Conservation (phyloP, 1,284 basidiomycete genomes). For the Tylopilus orsonianus region DNA sequence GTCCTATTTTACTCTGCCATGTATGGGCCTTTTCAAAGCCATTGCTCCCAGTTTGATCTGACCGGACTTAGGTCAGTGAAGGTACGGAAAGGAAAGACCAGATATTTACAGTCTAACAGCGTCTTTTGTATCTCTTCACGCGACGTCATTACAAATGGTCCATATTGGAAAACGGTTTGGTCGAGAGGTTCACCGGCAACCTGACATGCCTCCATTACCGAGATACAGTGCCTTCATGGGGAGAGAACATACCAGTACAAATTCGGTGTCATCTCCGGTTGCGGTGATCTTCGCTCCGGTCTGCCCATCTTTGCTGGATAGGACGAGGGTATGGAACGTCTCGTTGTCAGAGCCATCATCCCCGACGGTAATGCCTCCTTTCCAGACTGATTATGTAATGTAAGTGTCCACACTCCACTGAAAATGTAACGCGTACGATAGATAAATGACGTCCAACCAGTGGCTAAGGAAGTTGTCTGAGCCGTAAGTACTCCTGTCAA, state of each 20-base stretch:
- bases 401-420: conserved; percentile 10
- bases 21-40: conserved; percentile 90
- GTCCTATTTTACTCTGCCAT: conserved; percentile 85
- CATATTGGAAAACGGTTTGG: conserved; percentile 86
- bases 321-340: conserved; percentile 75
- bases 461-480: conserved; percentile 43
- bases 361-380: conserved; percentile 64
- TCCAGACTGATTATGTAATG: conserved; percentile 50
- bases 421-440: conserved; percentile 56
- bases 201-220: conserved; percentile 35
- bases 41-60: conserved; percentile 74
- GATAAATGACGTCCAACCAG: conserved; percentile 80
- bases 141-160: conserved; percentile 85
- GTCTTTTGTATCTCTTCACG: conserved; percentile 82
- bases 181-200: conserved; percentile 88
- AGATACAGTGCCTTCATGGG: background rate
- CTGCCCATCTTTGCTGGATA: conserved; percentile 57
- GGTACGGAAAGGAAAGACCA: background rate
- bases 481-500: background rate
- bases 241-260: conserved; percentile 57
- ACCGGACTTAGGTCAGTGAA: conserved; percentile 1
- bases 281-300: conserved; percentile 65
- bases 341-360: conserved; percentile 50
- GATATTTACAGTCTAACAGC: conserved; percentile 70
- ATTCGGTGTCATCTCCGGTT: conserved; percentile 59